Evolutionary conservation across 805 yeast genomes (phyloP).

Genomic region (Maudiozyma barnettii): DNA sequence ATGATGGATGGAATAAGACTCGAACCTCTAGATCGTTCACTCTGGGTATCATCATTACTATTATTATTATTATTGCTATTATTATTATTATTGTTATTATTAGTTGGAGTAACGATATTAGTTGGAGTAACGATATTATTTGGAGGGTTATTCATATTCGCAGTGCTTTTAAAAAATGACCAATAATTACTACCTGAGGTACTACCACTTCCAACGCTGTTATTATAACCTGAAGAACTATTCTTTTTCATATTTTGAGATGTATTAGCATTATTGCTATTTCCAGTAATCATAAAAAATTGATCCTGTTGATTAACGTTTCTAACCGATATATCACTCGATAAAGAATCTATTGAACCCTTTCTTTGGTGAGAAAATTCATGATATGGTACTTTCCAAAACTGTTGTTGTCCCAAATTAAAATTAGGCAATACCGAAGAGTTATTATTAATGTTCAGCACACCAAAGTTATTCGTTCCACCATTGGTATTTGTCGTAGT

Average conservation of each 20-base stretch:
- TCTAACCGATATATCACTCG: slow-evolving; percentile 23
- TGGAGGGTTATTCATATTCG: slow-evolving; percentile 2
- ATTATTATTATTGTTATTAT: not conserved
- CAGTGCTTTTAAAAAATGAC: slow-evolving; percentile 15
- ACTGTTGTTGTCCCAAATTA: slow-evolving; percentile 22
- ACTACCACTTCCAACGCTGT: slow-evolving; percentile 4
- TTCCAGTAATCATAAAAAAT: slow-evolving; percentile 10
- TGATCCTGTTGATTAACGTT: slow-evolving; percentile 14
- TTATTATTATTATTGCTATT: not conserved
- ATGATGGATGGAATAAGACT: slow-evolving; percentile 23
- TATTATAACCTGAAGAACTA: not conserved
- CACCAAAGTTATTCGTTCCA: not conserved
- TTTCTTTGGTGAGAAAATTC: slow-evolving; percentile 25
- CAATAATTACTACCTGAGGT: slow-evolving; percentile 12
- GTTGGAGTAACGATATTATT: not conserved
- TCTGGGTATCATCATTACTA: slow-evolving; percentile 10
- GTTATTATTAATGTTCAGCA: not conserved
- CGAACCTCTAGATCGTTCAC: slow-evolving; percentile 17
- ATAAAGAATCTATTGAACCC: slow-evolving; percentile 25
- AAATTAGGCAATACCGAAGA: slow-evolving; percentile 1
- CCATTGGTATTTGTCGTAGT: not conserved
- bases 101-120: not conserved
- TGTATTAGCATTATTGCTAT: not conserved
- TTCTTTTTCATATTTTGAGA: not conserved
- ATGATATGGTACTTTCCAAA: slow-evolving; percentile 31